Percentiles rank a stretch among this genome's conserved stretches.
Conservation (phyloP, 768 basidiomycete genomes). For the Suillus spraguei region DNA sequence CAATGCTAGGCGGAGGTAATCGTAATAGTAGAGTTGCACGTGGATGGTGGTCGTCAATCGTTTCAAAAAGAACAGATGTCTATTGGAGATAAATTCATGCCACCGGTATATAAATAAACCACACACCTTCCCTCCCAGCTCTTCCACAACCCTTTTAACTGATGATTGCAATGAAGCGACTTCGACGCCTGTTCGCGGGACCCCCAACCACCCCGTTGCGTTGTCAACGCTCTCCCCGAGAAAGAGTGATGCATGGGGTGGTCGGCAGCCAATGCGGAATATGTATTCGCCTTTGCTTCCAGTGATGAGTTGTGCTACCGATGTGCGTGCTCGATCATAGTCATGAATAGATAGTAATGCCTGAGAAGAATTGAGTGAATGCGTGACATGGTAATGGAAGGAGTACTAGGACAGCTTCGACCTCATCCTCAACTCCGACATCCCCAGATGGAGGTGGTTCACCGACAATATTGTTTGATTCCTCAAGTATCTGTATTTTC, state of each 20-base stretch:
- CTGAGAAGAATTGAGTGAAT: slow-evolving; percentile 27
- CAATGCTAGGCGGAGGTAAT: slow-evolving; percentile 74
- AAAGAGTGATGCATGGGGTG: slow-evolving; percentile 58
- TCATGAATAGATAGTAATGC: slow-evolving; percentile 46
- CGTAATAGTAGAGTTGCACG: slow-evolving; percentile 66
- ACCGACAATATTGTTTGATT: not conserved
- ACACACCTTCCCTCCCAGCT: slow-evolving; percentile 77
- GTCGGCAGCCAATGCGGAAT: slow-evolving; percentile 70
- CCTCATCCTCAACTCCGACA: slow-evolving; percentile 27
- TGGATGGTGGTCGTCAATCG: slow-evolving; percentile 44
- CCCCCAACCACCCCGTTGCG: slow-evolving; percentile 57
- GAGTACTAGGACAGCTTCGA: slow-evolving; percentile 8
- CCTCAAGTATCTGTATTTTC: not conserved
- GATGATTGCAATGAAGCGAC: slow-evolving; percentile 46
- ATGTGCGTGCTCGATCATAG: slow-evolving; percentile 60
- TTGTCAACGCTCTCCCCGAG: slow-evolving; percentile 49
- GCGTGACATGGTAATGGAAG: not conserved
- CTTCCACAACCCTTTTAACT: slow-evolving; percentile 59
- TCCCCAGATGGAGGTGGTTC: slow-evolving; percentile 32
- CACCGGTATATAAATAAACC: not conserved
- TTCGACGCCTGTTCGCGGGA: slow-evolving; percentile 50
- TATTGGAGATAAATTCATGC: slow-evolving; percentile 26
- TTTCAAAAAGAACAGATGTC: slow-evolving; percentile 59
- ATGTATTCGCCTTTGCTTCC: slow-evolving; percentile 74
- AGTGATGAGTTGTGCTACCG: slow-evolving; percentile 67